Evolutionary conservation across 2,329 filamentous ascomycete genomes (phyloP).

Genomic region (Rugonectria rugulosa): DNA sequence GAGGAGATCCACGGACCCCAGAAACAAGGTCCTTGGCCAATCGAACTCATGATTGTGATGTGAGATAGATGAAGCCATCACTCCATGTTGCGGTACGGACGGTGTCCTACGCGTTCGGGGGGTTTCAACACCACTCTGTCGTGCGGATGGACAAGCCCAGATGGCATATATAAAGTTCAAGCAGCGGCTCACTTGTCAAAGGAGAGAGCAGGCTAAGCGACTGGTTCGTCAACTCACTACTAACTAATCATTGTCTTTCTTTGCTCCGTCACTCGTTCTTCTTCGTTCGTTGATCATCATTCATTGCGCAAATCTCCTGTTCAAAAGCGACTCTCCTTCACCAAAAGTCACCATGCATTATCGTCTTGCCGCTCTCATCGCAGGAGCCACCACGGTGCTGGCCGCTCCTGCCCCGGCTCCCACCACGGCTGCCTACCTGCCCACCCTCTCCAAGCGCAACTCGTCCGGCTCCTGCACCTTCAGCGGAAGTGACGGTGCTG

Average conservation of each 20-base stretch:
- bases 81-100: background rate
- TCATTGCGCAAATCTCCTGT: background rate
- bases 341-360: constrained; percentile 16
- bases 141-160: constrained; percentile 3
- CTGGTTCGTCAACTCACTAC: constrained; percentile 11
- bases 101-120: background rate
- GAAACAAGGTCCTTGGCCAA: background rate
- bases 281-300: no score
- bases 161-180: constrained; percentile 5
- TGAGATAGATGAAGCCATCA: background rate
- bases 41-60: background rate
- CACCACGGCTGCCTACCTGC: constrained; percentile 2
- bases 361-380: constrained; percentile 2
- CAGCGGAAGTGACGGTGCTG: constrained; percentile 11
- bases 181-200: background rate
- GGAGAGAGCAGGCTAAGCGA: constrained; percentile 3
- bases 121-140: background rate
- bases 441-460: constrained; percentile 4
- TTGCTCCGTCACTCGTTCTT: constrained; percentile 9
- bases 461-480: constrained; percentile 13
- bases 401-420: constrained; percentile 12
- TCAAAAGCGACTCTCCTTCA: background rate
- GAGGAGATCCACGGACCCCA: background rate
- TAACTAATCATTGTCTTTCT: background rate
- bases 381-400: constrained; percentile 9